phyloP scores from a whole-genome alignment of 139 green algal genomes.

The Astrephomene gubernaculifera region DNA sequence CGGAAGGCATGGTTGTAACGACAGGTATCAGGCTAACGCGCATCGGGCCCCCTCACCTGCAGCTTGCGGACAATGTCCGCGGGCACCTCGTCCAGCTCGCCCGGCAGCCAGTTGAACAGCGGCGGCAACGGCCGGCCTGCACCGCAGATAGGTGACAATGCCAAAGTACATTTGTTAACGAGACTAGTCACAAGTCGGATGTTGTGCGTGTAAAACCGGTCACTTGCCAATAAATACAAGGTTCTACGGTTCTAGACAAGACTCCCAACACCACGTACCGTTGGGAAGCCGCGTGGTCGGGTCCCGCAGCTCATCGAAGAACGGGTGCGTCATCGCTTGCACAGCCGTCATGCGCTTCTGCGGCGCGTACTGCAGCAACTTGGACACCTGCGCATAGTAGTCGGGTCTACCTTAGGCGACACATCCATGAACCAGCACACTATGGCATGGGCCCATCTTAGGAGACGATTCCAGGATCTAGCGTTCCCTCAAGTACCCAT shows the following conservation, averaged over 20 bases:
- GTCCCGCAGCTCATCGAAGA: slow-evolving; percentile 97
- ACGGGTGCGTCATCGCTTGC: slow-evolving; percentile 90
- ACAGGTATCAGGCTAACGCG: too few relatives aligned
- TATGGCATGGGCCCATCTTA: too few relatives aligned
- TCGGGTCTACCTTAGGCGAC: too few relatives aligned
- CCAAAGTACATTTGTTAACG: neutral
- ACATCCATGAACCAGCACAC: too few relatives aligned
- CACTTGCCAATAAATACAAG: too few relatives aligned
- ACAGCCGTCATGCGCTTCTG: slow-evolving; percentile 78
- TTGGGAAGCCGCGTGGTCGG: slow-evolving; percentile 86
- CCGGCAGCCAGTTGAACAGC: slow-evolving; percentile 93
- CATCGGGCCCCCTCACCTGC: slow-evolving; percentile 6
- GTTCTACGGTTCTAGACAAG: too few relatives aligned
- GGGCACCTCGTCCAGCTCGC: slow-evolving; percentile 81
- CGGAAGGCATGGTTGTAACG: too few relatives aligned
- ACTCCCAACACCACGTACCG: slow-evolving; percentile 58
- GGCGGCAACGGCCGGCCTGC: slow-evolving; percentile 84
- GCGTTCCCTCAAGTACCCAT: too few relatives aligned
- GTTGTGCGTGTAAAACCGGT: too few relatives aligned
- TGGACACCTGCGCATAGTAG: slow-evolving; percentile 87
- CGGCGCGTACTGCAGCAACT: slow-evolving; percentile 95
- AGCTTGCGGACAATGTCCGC: slow-evolving; percentile 71
- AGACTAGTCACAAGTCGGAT: too few relatives aligned
- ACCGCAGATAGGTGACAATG: neutral
- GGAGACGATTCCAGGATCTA: too few relatives aligned